These are phyloP conservation scores for Paraphoma chrysanthemicola DNA, from an alignment of 2,329 filamentous ascomycete species.

Conservation along the genomic window DNA sequence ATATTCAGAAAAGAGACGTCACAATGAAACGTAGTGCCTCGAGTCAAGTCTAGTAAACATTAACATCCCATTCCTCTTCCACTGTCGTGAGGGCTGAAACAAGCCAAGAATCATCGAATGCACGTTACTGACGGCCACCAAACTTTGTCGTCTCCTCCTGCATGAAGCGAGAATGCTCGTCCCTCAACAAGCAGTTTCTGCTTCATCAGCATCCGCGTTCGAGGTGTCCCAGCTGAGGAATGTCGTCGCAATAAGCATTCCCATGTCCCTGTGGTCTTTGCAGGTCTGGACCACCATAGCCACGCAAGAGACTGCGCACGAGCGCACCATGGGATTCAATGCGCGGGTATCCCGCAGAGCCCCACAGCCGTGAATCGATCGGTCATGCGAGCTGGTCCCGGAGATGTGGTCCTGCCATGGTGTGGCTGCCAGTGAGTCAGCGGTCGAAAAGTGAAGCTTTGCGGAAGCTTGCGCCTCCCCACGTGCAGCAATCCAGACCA, in stretches of 20 bases:
- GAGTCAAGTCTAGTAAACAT: no score
- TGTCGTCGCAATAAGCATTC: slow-evolving; percentile 48
- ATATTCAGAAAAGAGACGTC: neutral
- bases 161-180: neutral
- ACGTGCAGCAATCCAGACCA: slow-evolving; percentile 14
- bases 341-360: slow-evolving; percentile 30
- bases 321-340: slow-evolving; percentile 17
- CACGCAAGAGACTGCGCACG: slow-evolving; percentile 24
- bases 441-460: slow-evolving; percentile 19
- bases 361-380: slow-evolving; percentile 26
- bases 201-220: neutral
- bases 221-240: slow-evolving; percentile 1
- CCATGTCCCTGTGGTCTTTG: slow-evolving; percentile 30
- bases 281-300: slow-evolving; percentile 36
- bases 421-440: slow-evolving; percentile 23
- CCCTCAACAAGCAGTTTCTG: neutral
- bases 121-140: neutral
- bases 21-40: no score
- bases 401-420: slow-evolving; percentile 17
- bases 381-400: slow-evolving; percentile 27
- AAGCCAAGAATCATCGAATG: no score
- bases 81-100: no score
- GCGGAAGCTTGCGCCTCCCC: slow-evolving; percentile 14
- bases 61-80: no score
- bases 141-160: neutral